Percentiles rank a stretch among this genome's conserved stretches.
phyloP scores from a whole-genome alignment of 805 yeast genomes.

The Grigorovia transvaalensis region DNA sequence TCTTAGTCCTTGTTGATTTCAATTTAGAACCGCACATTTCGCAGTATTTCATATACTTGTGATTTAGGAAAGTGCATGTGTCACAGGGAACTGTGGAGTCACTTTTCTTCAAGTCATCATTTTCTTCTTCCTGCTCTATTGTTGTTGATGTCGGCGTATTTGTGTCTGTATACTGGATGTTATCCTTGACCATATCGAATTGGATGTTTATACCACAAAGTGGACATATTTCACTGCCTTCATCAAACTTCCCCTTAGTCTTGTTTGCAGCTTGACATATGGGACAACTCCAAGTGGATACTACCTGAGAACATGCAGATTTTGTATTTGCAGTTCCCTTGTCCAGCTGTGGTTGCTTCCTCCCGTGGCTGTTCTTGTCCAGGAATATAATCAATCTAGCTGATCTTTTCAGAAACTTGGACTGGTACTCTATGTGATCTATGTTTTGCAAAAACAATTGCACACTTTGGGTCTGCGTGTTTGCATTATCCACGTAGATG shows the following conservation, averaged over 20 bases:
- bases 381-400: constrained; percentile 56
- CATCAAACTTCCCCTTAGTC: constrained; percentile 3
- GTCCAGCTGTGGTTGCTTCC: neutral
- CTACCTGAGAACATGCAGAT: too few relatives aligned
- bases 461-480: constrained; percentile 35
- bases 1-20: constrained; percentile 7
- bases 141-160: neutral
- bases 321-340: neutral
- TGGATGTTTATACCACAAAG: constrained; percentile 53
- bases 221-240: constrained; percentile 29
- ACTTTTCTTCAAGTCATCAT: too few relatives aligned
- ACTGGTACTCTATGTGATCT: constrained; percentile 30
- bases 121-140: too few relatives aligned
- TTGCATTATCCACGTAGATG: constrained; percentile 54
- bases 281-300: constrained; percentile 41
- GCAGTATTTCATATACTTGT: constrained; percentile 64
- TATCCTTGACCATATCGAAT: constrained; percentile 27
- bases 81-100: constrained; percentile 31
- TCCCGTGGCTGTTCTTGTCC: constrained; percentile 6
- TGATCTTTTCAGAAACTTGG: constrained; percentile 62
- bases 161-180: constrained; percentile 14
- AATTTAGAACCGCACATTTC: constrained; percentile 76
- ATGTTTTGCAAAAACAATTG: constrained; percentile 38
- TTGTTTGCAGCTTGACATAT: constrained; percentile 41
- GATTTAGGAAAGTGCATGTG: constrained; percentile 72